Base-by-base conservation (phyloP, 495 filamentous ascomycete genomes). In the Penicillium cosmopolitanum region DNA sequence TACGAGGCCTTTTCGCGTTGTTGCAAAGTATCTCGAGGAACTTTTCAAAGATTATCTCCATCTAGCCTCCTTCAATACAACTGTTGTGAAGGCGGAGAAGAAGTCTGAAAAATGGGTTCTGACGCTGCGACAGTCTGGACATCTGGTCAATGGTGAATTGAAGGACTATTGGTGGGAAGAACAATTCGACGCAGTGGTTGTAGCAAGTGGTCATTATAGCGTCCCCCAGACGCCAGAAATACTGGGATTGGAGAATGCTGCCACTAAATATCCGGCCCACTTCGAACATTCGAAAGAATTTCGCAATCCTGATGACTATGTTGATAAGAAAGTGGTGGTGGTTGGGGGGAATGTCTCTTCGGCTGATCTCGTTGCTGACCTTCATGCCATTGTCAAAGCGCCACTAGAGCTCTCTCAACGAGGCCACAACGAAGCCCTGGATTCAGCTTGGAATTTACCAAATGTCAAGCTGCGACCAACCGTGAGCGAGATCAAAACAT, bases 131-230 rank as follows among this genome's bases (percentile, higher is more conserved):
- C 63, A 66, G 46, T 57, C 60, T 0, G 65, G 57, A 2, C 66
- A 67, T 18, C 36, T 59, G 2, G 51, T 58, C 13, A 50, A 55
- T 4, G 47, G 44, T 3, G 38, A 57, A 2, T 38, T 51, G 5
- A 55, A 46, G 5, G 70, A 74, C 33, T 66, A 72, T 60, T 72
- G 68, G 71, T 74, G 71, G 69, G 46, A 66, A 21, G 71, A 74
- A 55, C 55, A 64, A 2, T 72, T 70, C 64, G 91, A 94, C 71
- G 91, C 89, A 8, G 84, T 94, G 0, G 79, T 92, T 3, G 83
- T 93, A 16, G 90, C 89, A 2, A 88, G 80, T 23, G 91, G 91
- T 0, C 91, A 96, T 67, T 93, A 91, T 66, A 80, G 81, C 16
- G 82, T 87, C 4, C 86, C 86, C 0, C 84, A 80, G 56, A 78